Evolutionary conservation across 768 basidiomycete species (phyloP), one percentile per base, ranked within the genome.

Genomic region (Pseudohyphozyma bogoriensis): DNA sequence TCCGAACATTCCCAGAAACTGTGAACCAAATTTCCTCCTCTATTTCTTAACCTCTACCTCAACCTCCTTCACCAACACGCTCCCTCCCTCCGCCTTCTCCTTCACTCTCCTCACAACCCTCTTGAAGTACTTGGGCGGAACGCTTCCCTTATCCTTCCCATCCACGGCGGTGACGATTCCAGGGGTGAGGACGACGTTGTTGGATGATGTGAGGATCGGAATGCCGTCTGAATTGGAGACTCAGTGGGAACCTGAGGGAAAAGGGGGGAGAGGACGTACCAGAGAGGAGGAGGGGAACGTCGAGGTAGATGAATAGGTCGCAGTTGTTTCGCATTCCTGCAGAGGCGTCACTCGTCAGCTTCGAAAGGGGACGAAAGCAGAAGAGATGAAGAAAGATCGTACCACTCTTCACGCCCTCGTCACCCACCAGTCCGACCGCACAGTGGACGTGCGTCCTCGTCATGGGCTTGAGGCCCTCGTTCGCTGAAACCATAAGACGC

Each of bases 401-500:
- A 88, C 90, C 89, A 65, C 87, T 90, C 55, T 85, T 80, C 51
- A 87, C 83, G 8, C 80, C 79, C 3, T 71, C 53, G 18, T 82
- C 74, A 1, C 82, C 82, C 3, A 79, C 76, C 4, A 87, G 75
- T 37, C 86, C 84, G 71, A 90, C 86, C 0, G 92, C 91, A 18
- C 95, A 78, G 73, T 99, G 93, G 40, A 97, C 86, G 69, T 96
- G 91, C 69, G 91, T 93, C 29, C 93, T 79, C 16, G 75, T 79
- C 90, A 92, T 95, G 63, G 62, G 56, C 59, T 65, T 70, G 20
- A 72, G 58, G 0, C 70, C 70, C 46, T 69, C 64, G 29, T 65
- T 65, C 26, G 58, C 70, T 71, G 58, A 28, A 1, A 6, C 7
- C 7, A 8, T 12, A 6, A 10, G 11, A 22, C 2, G 13, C 32